These are phyloP conservation scores for Tricholoma furcatifolium DNA, from an alignment of 768 basidiomycete genomes.

Conservation along the genomic window DNA sequence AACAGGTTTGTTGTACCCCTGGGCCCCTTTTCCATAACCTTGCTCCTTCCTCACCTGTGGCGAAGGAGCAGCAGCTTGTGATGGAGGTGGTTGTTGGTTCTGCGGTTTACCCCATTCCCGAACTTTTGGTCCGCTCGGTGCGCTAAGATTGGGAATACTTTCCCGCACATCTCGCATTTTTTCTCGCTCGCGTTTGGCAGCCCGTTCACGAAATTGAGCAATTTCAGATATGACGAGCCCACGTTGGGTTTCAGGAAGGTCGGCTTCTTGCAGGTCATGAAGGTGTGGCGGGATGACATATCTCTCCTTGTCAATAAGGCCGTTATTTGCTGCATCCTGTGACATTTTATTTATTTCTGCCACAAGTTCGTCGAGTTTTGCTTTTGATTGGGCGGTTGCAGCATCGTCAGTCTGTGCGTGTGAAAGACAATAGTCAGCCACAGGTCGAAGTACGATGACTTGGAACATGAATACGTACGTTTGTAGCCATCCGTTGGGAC, in stretches of 20 bases:
- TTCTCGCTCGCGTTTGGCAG: constrained; percentile 88
- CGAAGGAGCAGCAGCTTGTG: constrained; percentile 28
- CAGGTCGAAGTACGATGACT: neutral
- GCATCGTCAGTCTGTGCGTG: constrained; percentile 66
- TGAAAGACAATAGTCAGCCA: neutral
- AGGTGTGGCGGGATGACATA: constrained; percentile 95
- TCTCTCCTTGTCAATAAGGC: constrained; percentile 80
- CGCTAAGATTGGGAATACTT: constrained; percentile 44
- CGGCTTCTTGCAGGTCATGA: constrained; percentile 94
- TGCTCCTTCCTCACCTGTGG: constrained; percentile 41
- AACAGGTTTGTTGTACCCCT: constrained; percentile 77
- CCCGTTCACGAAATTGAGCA: constrained; percentile 91
- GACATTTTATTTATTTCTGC: constrained; percentile 70
- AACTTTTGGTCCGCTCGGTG: constrained; percentile 73
- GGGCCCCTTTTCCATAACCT: constrained; percentile 64
- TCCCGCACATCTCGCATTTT: constrained; percentile 78
- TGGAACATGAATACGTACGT: constrained; percentile 49
- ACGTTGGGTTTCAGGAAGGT: constrained; percentile 91
- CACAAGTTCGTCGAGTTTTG: constrained; percentile 62
- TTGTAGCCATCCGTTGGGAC: constrained; percentile 74
- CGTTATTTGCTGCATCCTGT: constrained; percentile 71
- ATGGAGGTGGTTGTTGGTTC: constrained; percentile 15
- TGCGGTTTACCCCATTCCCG: constrained; percentile 80
- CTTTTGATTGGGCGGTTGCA: constrained; percentile 58
- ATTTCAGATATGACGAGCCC: constrained; percentile 96